A percentile compares a stretch with the other conserved stretches of the same genome.
These are phyloP conservation scores for Pichia deserticola DNA, from an alignment of 805 yeast genomes.

Conservation along the genomic window DNA sequence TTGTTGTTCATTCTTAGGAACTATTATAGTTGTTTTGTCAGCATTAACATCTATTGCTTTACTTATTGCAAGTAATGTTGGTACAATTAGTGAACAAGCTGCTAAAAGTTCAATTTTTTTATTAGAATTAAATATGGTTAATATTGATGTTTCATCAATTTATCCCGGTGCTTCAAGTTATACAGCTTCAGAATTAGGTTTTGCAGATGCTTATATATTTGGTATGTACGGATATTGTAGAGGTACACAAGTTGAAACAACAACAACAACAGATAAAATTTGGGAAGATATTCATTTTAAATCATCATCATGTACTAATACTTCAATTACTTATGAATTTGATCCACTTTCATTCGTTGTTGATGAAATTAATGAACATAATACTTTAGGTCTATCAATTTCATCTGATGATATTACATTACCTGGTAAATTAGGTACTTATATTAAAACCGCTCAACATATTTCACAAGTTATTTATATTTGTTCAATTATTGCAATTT, in stretches of 20 bases:
- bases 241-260: conserved; percentile 26
- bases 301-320: conserved; percentile 39
- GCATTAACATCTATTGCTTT: conserved; percentile 37
- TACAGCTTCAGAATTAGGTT: conserved; percentile 24
- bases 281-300: conserved; percentile 25
- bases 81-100: conserved; percentile 36
- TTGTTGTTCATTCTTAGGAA: conserved; percentile 6
- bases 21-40: conserved; percentile 18
- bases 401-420: conserved; percentile 31
- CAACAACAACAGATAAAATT: conserved; percentile 6
- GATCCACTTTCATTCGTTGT: conserved; percentile 36
- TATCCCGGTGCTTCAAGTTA: conserved; percentile 1
- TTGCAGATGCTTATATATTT: conserved; percentile 42
- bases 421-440: conserved; percentile 46
- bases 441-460: conserved; percentile 36
- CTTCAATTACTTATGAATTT: conserved; percentile 49
- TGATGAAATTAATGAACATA: conserved; percentile 9
- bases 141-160: conserved; percentile 13
- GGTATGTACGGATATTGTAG: conserved; percentile 64
- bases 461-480: conserved; percentile 55
- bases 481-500: conserved; percentile 43
- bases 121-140: conserved; percentile 39
- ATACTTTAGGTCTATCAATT: conserved; percentile 7
- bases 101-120: conserved; percentile 41
- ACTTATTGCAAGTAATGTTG: conserved; percentile 44